Percentiles rank a stretch among this genome's conserved stretches.
Conservation (phyloP, 768 basidiomycete species). For the Phanerodontia chrysosporium region DNA sequence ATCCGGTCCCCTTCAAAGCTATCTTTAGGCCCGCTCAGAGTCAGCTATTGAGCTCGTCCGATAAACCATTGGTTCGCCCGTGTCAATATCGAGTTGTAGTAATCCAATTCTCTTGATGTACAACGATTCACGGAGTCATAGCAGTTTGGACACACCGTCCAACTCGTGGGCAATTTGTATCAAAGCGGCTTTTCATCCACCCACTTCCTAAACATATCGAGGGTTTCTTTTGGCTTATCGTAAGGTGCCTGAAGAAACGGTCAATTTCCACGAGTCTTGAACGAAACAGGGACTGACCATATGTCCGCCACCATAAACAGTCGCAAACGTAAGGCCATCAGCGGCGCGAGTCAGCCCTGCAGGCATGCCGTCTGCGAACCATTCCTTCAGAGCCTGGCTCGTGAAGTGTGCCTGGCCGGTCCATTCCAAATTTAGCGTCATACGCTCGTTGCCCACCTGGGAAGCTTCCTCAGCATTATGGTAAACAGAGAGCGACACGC, state of each 20-base stretch:
- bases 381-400: not conserved
- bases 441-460: conserved; percentile 47
- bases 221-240: conserved; percentile 54
- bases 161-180: no score
- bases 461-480: not conserved
- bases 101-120: no score
- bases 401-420: conserved; percentile 1
- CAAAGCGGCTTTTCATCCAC: conserved; percentile 24
- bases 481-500: not conserved
- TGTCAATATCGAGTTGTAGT: no score
- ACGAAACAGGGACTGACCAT: conserved; percentile 39
- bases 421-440: conserved; percentile 9
- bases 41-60: no score
- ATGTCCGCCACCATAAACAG: conserved; percentile 64
- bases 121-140: no score
- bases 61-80: no score
- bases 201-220: conserved; percentile 48
- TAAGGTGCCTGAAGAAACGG: conserved; percentile 46
- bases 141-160: no score
- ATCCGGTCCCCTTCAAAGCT: not conserved
- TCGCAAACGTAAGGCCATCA: conserved; percentile 57
- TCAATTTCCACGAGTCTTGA: not conserved
- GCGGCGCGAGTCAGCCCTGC: conserved; percentile 52
- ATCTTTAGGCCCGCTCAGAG: no score
- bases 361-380: conserved; percentile 37